phyloP scores from a whole-genome alignment of 2,329 filamentous ascomycete genomes.

The Diaporthe australafricana region DNA sequence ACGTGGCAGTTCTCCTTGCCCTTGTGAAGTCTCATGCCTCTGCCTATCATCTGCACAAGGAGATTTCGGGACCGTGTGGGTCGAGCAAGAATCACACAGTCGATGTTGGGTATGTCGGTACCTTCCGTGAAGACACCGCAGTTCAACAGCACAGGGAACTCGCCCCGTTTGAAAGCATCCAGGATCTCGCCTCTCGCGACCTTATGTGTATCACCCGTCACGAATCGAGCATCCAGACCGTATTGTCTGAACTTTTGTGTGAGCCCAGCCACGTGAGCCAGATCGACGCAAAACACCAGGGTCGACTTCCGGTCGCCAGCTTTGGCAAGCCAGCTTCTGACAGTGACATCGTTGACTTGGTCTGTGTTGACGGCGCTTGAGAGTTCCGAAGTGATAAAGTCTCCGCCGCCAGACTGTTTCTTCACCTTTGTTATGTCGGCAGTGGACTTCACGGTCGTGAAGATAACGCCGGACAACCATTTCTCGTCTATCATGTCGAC shows the following conservation, averaged over 20 bases:
- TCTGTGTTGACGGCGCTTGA: slow-evolving; percentile 86
- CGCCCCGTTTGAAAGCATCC: slow-evolving; percentile 78
- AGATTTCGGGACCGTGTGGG: slow-evolving; percentile 94
- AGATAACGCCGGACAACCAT: slow-evolving; percentile 91
- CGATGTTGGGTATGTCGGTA: slow-evolving; percentile 97
- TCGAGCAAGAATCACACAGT: slow-evolving; percentile 88
- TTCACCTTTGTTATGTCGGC: slow-evolving; percentile 81
- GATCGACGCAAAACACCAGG: slow-evolving; percentile 92
- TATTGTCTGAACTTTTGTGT: slow-evolving; percentile 80
- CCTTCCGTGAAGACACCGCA: slow-evolving; percentile 98
- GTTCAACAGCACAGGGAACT: slow-evolving; percentile 91
- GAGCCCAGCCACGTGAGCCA: slow-evolving; percentile 81
- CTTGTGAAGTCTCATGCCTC: slow-evolving; percentile 85
- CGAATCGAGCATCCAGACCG: slow-evolving; percentile 85
- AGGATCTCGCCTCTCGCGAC: slow-evolving; percentile 76
- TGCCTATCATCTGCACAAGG: slow-evolving; percentile 96
- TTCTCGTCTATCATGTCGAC: slow-evolving; percentile 82
- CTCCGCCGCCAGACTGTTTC: slow-evolving; percentile 72
- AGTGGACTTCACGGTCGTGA: slow-evolving; percentile 89
- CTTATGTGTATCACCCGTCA: slow-evolving; percentile 84
- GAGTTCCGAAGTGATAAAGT: slow-evolving; percentile 84
- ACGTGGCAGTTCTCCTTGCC: slow-evolving; percentile 92
- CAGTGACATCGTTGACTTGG: slow-evolving; percentile 83
- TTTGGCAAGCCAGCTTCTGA: slow-evolving; percentile 87
- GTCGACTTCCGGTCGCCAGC: slow-evolving; percentile 83